These are phyloP conservation scores for Cryptococcus maquisensis DNA, from an alignment of 1,284 basidiomycete species.

Conservation along the genomic window DNA sequence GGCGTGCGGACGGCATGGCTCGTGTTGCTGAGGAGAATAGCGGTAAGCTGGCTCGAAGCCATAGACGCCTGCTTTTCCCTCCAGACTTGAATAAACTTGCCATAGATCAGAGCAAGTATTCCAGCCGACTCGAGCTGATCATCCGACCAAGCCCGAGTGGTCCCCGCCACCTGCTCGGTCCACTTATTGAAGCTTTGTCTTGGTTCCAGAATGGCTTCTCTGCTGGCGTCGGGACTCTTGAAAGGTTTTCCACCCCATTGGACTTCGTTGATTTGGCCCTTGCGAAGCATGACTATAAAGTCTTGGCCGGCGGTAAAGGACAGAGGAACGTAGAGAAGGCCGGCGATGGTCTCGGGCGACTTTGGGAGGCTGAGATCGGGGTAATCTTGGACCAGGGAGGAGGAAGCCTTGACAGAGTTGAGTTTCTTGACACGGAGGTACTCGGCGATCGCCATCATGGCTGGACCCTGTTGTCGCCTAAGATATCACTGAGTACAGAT, in stretches of 20 bases:
- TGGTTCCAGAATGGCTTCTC: constrained; percentile 59
- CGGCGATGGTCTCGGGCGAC: constrained; percentile 70
- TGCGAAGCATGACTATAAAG: constrained; percentile 74
- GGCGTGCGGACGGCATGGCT: constrained; percentile 67
- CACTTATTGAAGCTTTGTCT: constrained; percentile 76
- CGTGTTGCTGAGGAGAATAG: constrained; percentile 75
- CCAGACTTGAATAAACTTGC: constrained; percentile 76
- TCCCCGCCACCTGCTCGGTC: constrained; percentile 71
- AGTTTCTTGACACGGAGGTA: constrained; percentile 74
- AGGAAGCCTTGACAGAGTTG: constrained; percentile 64
- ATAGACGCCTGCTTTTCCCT: constrained; percentile 75
- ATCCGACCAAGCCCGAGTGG: constrained; percentile 73
- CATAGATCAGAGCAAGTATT: constrained; percentile 68
- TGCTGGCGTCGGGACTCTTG: constrained; percentile 50
- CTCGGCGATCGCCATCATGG: constrained; percentile 76
- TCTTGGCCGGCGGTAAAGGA: constrained; percentile 63
- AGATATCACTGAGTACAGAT: neutral
- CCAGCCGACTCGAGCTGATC: constrained; percentile 83
- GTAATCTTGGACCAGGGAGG: constrained; percentile 68
- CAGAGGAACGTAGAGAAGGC: constrained; percentile 72
- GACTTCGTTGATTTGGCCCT: constrained; percentile 67
- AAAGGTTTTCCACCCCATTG: constrained; percentile 76
- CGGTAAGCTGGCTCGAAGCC: constrained; percentile 72
- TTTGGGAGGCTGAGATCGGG: constrained; percentile 67
- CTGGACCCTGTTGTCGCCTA: constrained; percentile 70